Evolutionary conservation across 768 basidiomycete species (phyloP), one percentile per base, ranked within the genome.

Genomic region (Boletus subparvulus): DNA sequence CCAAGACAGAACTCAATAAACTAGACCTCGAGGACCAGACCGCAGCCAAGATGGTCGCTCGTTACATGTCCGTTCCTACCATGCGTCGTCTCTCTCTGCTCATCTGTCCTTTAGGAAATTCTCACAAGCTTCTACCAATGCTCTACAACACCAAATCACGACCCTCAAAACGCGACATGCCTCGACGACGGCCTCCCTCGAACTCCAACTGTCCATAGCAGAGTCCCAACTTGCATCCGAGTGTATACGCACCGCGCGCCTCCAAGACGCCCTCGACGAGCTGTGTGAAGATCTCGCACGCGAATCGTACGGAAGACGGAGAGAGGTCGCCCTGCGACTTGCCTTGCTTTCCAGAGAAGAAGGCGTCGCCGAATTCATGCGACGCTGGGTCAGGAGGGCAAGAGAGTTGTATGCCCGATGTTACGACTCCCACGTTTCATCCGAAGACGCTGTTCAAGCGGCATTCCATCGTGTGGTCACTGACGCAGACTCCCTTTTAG

Each of bases 11-110:
- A 58, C 73, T 89, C 16, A 80, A 88, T 50, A 77, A 74, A 61
- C 74, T 82, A 46, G 73, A 76, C 60, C 68, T 83, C 17, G 88
- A 92, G 47, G 89, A 92, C 54, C 80, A 77, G n/a, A 81, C 86
- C 0, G 90, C 91, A 3, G 85, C 86, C 13, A 88, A 85, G 64
- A 88, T 92, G 83, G 91, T 94, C 30, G 83, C 89, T 28, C 82
- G 88, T 37, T 93, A 93, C 68, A 93, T 92, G 91, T 91, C 61
- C 53, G 85, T 75, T 35, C 8, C n/a, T 39, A 16, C 16, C 17
- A 4, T 41, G 17, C 11, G 0, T 26, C 54, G 0, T 48, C 19
- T 8, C 30, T 33, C 5, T 52, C n/a, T 60, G 47, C 43, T 60
- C 52, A 60, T 11, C 3, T 12, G 37, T 56, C 10, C 26, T 13